A percentile compares a stretch with the other conserved stretches of the same genome.
phyloP scores from a whole-genome alignment of 1,284 basidiomycete genomes.

The Phellinidium pouzarii region DNA sequence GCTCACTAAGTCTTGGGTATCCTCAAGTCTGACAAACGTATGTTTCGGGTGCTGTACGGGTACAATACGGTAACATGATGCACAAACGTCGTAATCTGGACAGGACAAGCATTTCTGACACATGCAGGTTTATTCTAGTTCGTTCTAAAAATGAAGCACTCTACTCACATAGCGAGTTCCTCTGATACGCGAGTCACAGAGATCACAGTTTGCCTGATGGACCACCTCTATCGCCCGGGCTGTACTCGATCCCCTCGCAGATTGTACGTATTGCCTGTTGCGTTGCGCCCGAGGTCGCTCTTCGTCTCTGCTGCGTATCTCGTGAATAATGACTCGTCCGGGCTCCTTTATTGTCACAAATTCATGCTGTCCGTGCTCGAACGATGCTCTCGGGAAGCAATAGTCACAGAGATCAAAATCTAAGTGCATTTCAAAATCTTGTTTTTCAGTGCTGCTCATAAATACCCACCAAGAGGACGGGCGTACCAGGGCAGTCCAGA shows the following conservation, averaged over 20 bases:
- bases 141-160: constrained; percentile 11
- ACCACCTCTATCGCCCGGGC: constrained; percentile 26
- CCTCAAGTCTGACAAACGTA: constrained; percentile 63
- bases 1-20: constrained; percentile 47
- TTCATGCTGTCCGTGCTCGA: constrained; percentile 53
- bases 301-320: constrained; percentile 37
- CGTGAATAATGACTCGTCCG: constrained; percentile 57
- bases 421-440: constrained; percentile 20
- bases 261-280: constrained; percentile 15
- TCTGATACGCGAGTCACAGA: constrained; percentile 65
- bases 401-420: constrained; percentile 67
- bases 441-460: not conserved
- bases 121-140: constrained; percentile 1
- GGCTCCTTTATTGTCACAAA: constrained; percentile 64
- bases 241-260: not conserved
- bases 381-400: constrained; percentile 44
- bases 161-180: constrained; percentile 66
- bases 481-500: constrained; percentile 59
- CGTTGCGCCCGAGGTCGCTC: constrained; percentile 17
- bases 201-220: constrained; percentile 63
- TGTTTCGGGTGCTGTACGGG: constrained; percentile 72
- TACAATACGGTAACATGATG: constrained; percentile 64
- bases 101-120: constrained; percentile 64
- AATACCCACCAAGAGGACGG: not conserved
- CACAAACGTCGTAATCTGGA: constrained; percentile 74